phyloP scores from a whole-genome alignment of 2,329 filamentous ascomycete species.

The Diaporthe citri region DNA sequence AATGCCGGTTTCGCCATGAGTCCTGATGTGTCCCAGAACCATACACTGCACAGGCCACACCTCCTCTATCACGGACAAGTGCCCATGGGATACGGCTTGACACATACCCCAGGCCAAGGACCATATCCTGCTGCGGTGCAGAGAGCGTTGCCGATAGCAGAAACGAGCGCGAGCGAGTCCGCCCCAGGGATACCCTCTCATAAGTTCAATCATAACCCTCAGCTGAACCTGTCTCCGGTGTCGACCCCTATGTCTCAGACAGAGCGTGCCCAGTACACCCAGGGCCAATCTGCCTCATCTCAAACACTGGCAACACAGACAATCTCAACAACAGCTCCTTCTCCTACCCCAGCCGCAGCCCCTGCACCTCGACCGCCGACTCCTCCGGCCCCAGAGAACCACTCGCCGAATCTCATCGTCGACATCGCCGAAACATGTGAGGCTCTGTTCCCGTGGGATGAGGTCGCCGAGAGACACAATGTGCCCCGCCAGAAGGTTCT shows the following conservation, averaged over 20 bases:
- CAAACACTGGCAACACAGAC: slow-evolving; percentile 5
- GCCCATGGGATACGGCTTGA: slow-evolving; percentile 32
- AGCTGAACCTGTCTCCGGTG: neutral
- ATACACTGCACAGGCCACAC: slow-evolving; percentile 21
- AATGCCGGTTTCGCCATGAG: slow-evolving; percentile 12
- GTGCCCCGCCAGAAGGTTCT: slow-evolving; percentile 57
- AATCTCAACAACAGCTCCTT: neutral
- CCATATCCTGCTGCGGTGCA: slow-evolving; percentile 24
- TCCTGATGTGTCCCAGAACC: slow-evolving; percentile 14
- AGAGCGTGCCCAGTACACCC: slow-evolving; percentile 1
- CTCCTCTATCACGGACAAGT: slow-evolving; percentile 30
- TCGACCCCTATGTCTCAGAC: neutral
- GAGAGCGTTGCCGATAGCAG: slow-evolving; percentile 9
- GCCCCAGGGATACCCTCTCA: neutral
- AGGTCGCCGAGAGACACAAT: slow-evolving; percentile 59
- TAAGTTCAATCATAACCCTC: neutral
- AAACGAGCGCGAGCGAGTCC: slow-evolving; percentile 15
- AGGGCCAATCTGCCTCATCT: slow-evolving; percentile 4
- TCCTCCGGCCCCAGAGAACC: slow-evolving; percentile 47
- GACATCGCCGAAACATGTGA: slow-evolving; percentile 64
- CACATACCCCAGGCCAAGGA: slow-evolving; percentile 16
- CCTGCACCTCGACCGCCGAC: neutral
- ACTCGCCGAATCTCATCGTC: slow-evolving; percentile 56
- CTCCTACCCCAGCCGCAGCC: slow-evolving; percentile 1
- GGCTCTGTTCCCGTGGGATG: slow-evolving; percentile 59